Conservation (phyloP, 106 monocot species). For the Phalaenopsis aphrodite region DNA sequence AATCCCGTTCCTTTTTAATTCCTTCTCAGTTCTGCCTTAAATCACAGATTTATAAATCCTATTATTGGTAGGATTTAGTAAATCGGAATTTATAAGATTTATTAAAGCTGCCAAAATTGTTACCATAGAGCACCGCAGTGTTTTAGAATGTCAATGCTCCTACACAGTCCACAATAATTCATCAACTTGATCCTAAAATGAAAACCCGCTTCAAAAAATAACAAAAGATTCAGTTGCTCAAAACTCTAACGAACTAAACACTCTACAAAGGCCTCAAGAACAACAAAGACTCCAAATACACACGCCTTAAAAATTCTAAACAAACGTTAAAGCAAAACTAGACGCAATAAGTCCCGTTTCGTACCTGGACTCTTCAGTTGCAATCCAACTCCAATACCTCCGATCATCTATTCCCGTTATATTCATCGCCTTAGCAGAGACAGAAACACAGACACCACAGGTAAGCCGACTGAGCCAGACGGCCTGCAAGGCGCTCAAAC, state of each 20-base stretch:
- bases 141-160: no score
- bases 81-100: no score
- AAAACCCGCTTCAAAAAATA: not conserved
- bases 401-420: constrained; percentile 47
- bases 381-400: constrained; percentile 43
- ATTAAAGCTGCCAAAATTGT: no score
- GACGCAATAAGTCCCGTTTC: not conserved
- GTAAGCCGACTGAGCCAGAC: constrained; percentile 33
- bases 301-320: not conserved
- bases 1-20: no score
- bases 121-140: no score
- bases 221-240: not conserved
- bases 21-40: no score
- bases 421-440: constrained; percentile 43
- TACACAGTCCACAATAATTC: not conserved
- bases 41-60: no score
- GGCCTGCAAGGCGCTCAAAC: constrained; percentile 1
- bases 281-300: not conserved
- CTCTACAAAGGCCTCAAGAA: not conserved
- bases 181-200: not conserved
- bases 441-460: constrained; percentile 32
- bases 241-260: not conserved
- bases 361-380: constrained; percentile 41
- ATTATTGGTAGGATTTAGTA: no score
- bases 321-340: not conserved